Evolutionary conservation across 306 rosid species (phyloP).

Genomic region (Trichosanthes cucumerina): DNA sequence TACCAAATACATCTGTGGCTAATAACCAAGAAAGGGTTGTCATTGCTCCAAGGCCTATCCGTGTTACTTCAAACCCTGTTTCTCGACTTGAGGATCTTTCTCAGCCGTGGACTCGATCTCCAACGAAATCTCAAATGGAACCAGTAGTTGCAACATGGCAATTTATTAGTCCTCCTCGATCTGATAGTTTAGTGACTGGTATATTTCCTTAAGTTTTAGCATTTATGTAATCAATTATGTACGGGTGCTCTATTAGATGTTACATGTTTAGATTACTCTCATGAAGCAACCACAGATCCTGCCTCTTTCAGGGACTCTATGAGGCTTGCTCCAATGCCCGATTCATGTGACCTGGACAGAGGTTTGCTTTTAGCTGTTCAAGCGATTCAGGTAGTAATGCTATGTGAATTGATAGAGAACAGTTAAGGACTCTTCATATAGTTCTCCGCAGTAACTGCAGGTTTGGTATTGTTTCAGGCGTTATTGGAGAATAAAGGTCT

Average conservation of each 20-base stretch:
- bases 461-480: conserved; percentile 49
- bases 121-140: conserved; percentile 78
- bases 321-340: conserved; percentile 96
- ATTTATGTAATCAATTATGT: conserved; percentile 14
- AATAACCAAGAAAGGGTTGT: conserved; percentile 52
- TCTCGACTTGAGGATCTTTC: conserved; percentile 77
- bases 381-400: conserved; percentile 77
- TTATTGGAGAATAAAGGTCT: conserved; percentile 92
- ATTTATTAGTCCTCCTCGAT: conserved; percentile 40
- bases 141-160: conserved; percentile 87
- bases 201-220: conserved; percentile 34
- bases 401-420: conserved; percentile 14
- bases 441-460: conserved; percentile 6
- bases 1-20: conserved; percentile 42
- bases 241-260: not conserved
- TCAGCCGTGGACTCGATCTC: conserved; percentile 99
- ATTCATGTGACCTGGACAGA: conserved; percentile 92
- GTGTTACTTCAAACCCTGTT: conserved; percentile 56
- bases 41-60: conserved; percentile 89
- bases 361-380: conserved; percentile 97
- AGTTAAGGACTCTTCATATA: not conserved
- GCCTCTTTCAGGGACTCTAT: conserved; percentile 83
- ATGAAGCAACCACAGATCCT: conserved; percentile 99
- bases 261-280: conserved; percentile 53
- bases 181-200: conserved; percentile 58